Evolutionary conservation across 371 early-diverging fungal species (phyloP).

Genomic region (Mucor velutinosus): DNA sequence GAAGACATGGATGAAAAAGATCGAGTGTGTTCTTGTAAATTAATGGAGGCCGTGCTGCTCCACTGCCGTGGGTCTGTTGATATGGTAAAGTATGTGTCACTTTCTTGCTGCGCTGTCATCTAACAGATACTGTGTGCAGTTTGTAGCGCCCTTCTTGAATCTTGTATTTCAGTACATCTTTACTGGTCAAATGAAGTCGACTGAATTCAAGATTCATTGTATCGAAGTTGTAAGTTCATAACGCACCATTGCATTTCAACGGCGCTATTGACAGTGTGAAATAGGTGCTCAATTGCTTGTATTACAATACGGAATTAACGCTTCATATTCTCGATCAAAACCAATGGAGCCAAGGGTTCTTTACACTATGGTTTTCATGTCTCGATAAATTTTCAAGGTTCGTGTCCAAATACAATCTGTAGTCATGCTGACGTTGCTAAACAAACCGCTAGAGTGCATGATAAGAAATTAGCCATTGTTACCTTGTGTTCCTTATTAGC

Average conservation of each 20-base stretch:
- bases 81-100: conserved; percentile 38
- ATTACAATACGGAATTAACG: conserved; percentile 81
- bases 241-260: conserved; percentile 24
- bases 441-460: conserved; percentile 72
- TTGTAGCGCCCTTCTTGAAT: conserved; percentile 59
- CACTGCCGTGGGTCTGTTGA: conserved; percentile 79
- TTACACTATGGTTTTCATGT: conserved; percentile 77
- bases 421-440: not conserved
- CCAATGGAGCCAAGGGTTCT: conserved; percentile 76
- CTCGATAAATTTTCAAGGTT: conserved; percentile 67
- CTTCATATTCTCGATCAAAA: conserved; percentile 77
- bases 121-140: conserved; percentile 22
- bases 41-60: conserved; percentile 79
- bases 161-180: conserved; percentile 68
- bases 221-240: conserved; percentile 55
- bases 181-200: conserved; percentile 59
- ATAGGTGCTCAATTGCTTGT: conserved; percentile 76
- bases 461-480: conserved; percentile 87
- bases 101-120: not conserved
- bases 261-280: conserved; percentile 5
- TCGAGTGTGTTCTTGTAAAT: conserved; percentile 72
- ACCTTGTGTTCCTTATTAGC: conserved; percentile 74
- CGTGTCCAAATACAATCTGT: not conserved
- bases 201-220: conserved; percentile 60
- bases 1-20: conserved; percentile 71